Conservation (phyloP, 805 yeast species). For the Saturnispora diversa region DNA sequence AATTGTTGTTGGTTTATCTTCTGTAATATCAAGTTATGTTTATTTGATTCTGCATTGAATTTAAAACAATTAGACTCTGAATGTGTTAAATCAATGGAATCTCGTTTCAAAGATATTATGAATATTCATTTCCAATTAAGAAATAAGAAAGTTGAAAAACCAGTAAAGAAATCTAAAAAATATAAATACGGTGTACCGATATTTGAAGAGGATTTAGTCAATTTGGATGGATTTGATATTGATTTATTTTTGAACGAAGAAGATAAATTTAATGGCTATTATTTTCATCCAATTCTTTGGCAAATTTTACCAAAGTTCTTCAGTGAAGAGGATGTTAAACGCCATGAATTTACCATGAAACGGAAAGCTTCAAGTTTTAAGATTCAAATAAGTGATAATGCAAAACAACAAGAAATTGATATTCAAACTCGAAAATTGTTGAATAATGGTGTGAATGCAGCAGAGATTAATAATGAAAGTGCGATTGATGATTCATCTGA, state of each 20-base stretch:
- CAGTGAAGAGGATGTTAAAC: constrained; percentile 11
- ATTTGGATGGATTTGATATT: constrained; percentile 23
- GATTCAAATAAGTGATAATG: constrained; percentile 13
- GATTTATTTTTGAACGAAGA: constrained; percentile 31
- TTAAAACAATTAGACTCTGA: constrained; percentile 6
- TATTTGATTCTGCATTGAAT: constrained; percentile 38
- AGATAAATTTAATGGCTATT: constrained; percentile 33
- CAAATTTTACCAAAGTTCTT: constrained; percentile 23
- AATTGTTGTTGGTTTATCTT: constrained; percentile 63
- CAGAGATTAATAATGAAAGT: constrained; percentile 10
- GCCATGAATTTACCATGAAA: constrained; percentile 1
- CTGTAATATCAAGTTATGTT: constrained; percentile 52
- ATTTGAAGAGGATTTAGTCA: constrained; percentile 9
- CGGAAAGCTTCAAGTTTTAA: constrained; percentile 7
- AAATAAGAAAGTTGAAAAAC: constrained; percentile 19
- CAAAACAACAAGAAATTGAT: constrained; percentile 7
- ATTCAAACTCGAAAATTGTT: neutral
- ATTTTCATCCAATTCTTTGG: constrained; percentile 30
- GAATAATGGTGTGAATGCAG: constrained; percentile 3
- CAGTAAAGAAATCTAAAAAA: constrained; percentile 31
- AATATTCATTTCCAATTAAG: constrained; percentile 18
- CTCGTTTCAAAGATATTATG: constrained; percentile 24
- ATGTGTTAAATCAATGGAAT: constrained; percentile 6
- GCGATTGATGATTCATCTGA: constrained; percentile 20
- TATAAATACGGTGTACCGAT: neutral